Base-by-base conservation (phyloP, 441 rosid genomes). In the Eruca vesicaria region DNA sequence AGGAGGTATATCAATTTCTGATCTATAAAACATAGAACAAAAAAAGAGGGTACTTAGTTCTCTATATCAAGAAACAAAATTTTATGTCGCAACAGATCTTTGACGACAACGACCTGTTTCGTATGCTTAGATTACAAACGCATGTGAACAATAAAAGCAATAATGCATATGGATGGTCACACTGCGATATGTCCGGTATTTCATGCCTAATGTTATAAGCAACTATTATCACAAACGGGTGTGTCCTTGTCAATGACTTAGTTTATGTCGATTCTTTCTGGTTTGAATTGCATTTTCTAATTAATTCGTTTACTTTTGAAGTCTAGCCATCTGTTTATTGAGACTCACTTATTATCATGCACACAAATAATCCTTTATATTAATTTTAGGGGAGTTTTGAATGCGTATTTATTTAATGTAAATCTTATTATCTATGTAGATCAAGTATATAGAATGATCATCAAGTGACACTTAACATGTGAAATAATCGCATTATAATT, bases 61-160 rank as follows among this genome's bases (percentile, higher is more conserved):
- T 59, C 31, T 63, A 63, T 16, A 63, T 63, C 52, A 62, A 36
- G 36, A 63, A 63, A 52, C 35, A 41, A 43, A 64, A 7, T 43
- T 64, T 41, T 66, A 64, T 38, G 69, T 15, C 38, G 58, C 28
- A 48, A 29, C 5, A 5, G 6, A 10, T 16, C 10, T 10, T 5
- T 15, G 38, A 21, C 23, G 38, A 10, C 9, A 26, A 26, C 23
- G 9, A 48, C 18, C 23, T 3, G 7, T 64, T 29, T 38, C 15
- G 41, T 48, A n/a, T 66, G 9, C 16, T 66, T 28, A 15, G 58
- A 65, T 26, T 28, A 66, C 70, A 66, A 66, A 66, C 18, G 38
- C 70, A 66, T 66, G 59, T 66, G 58, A 28, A 66, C 28, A 29
- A n/a, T 26, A 43, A 43, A 8, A 9, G n/a, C 15, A 66, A n/a